These are phyloP conservation scores for Blumeria hordei DNA, from an alignment of 2,329 filamentous ascomycete species.

Conservation along the genomic window DNA sequence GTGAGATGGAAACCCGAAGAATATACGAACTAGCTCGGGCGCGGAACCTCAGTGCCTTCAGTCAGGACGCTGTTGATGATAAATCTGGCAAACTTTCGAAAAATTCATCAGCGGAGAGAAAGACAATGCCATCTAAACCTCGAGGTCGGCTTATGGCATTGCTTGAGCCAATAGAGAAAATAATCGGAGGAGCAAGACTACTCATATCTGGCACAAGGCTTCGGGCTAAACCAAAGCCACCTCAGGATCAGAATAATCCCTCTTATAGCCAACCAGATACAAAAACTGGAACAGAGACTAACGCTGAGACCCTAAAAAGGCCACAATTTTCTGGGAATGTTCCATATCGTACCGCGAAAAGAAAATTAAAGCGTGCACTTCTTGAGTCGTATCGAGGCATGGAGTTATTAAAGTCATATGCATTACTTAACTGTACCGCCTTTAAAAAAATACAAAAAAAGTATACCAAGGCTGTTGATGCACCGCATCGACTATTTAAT, in stretches of 20 bases:
- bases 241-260: conserved; percentile 24
- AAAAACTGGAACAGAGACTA: conserved; percentile 8
- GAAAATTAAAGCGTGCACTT: conserved; percentile 72
- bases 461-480: conserved; percentile 75
- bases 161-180: conserved; percentile 24
- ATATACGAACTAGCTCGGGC: conserved; percentile 35
- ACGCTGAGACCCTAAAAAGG: conserved; percentile 24
- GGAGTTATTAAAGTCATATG: conserved; percentile 79
- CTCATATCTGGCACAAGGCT: conserved; percentile 23
- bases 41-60: conserved; percentile 8
- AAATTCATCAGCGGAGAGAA: conserved; percentile 5
- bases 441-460: conserved; percentile 98
- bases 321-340: conserved; percentile 32
- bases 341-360: conserved; percentile 67
- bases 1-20: conserved; percentile 74
- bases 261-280: conserved; percentile 19
- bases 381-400: conserved; percentile 85
- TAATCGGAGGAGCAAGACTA: conserved; percentile 17
- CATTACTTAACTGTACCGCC: conserved; percentile 69
- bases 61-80: conserved; percentile 4
- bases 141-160: conserved; percentile 16
- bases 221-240: conserved; percentile 34
- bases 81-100: conserved; percentile 5
- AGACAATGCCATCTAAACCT: conserved; percentile 5
- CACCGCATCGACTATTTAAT: conserved; percentile 53